Percentiles rank a stretch among this genome's conserved stretches.
Conservation (phyloP, 257 asterid species). For the Gentiana dahurica region DNA sequence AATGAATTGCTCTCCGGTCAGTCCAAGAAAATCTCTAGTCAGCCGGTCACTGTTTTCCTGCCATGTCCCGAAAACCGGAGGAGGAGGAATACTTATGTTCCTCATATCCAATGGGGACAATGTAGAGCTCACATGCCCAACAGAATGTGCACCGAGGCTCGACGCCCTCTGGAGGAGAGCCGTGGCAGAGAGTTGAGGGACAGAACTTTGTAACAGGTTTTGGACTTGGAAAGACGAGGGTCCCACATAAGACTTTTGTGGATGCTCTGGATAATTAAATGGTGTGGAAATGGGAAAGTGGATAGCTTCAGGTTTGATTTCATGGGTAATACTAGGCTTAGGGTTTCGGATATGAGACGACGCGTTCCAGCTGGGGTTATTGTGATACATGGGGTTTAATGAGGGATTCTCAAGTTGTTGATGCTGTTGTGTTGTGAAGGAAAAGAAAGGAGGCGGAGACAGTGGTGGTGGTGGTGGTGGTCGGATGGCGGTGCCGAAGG, state of each 20-base stretch:
- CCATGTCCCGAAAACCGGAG: slow-evolving; percentile 30
- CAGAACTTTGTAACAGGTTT: slow-evolving; percentile 4
- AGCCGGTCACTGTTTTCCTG: slow-evolving; percentile 38
- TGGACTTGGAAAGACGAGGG: slow-evolving; percentile 19
- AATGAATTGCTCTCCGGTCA: slow-evolving; percentile 31
- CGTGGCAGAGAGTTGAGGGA: slow-evolving; percentile 46
- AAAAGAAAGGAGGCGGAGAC: slow-evolving; percentile 21
- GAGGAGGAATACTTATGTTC: slow-evolving; percentile 8
- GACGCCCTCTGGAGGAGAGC: slow-evolving; percentile 74
- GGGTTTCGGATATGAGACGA: slow-evolving; percentile 16
- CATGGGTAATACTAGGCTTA: slow-evolving; percentile 12
- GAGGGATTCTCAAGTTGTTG: slow-evolving; percentile 7
- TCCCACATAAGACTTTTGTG: slow-evolving; percentile 4
- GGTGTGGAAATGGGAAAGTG: slow-evolving; percentile 31
- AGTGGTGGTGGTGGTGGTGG: slow-evolving; percentile 20
- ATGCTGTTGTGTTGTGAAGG: slow-evolving; percentile 18
- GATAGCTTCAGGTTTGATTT: slow-evolving; percentile 41
- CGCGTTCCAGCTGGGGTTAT: slow-evolving; percentile 14
- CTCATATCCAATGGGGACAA: slow-evolving; percentile 52
- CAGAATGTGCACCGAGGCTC: slow-evolving; percentile 26
- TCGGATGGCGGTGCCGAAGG: background rate
- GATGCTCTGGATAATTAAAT: slow-evolving; percentile 23
- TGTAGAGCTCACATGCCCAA: slow-evolving; percentile 41
- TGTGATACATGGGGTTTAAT: slow-evolving; percentile 14
- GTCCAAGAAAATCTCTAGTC: slow-evolving; percentile 76